phyloP scores from a whole-genome alignment of 2,329 filamentous ascomycete genomes.

The Colletotrichum liaoningense region DNA sequence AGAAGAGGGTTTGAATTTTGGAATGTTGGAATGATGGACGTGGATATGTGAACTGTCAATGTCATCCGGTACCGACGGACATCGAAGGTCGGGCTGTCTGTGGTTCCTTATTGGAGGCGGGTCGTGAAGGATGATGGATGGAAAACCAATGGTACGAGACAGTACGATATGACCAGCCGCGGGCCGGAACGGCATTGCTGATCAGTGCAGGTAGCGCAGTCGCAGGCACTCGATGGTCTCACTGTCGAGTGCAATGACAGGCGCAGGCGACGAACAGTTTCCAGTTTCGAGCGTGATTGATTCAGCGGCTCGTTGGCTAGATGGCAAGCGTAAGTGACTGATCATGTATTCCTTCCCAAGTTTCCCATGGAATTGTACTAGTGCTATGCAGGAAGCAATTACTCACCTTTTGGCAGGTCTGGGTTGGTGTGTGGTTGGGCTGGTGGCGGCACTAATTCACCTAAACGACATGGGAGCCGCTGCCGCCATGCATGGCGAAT shows the following conservation, averaged over 20 bases:
- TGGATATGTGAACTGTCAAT: not conserved
- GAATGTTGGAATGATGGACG: not conserved
- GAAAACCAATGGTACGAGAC: not conserved
- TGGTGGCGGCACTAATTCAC: not conserved
- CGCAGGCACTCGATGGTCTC: not conserved
- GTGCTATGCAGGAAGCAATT: not conserved
- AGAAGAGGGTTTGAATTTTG: not conserved
- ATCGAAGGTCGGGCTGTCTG: not conserved
- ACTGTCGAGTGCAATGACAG: not conserved
- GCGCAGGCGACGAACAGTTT: not conserved
- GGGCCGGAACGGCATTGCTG: not conserved
- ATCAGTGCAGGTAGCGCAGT: not conserved
- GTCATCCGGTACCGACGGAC: not conserved
- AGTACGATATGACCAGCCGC: not conserved
- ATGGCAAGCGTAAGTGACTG: not conserved
- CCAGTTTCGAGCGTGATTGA: not conserved
- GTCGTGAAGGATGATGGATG: not conserved
- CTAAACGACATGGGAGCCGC: conserved; percentile 5
- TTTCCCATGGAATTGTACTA: not conserved
- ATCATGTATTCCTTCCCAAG: not conserved
- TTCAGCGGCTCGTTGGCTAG: not conserved
- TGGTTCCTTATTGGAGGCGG: not conserved
- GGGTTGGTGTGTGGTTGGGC: conserved; percentile 6
- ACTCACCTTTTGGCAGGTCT: not conserved
- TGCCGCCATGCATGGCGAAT: conserved; percentile 14